Percentiles rank a stretch among this genome's conserved stretches.
Evolutionary conservation across 257 asterid genomes (phyloP).

Genomic region (Solanum dulcamara): DNA sequence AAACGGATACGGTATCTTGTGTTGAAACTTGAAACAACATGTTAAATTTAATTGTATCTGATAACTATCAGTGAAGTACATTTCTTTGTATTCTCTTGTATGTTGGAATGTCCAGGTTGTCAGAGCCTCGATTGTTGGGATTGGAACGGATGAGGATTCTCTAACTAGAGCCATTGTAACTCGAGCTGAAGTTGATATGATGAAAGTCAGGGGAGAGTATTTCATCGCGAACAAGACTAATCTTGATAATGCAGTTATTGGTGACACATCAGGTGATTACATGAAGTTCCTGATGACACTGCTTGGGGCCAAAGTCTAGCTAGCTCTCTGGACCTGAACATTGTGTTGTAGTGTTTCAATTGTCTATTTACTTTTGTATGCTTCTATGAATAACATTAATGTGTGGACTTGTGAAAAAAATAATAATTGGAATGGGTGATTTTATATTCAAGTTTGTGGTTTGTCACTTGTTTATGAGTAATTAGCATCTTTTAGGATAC

Average conservation of each 20-base stretch:
- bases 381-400: neutral
- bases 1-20: neutral
- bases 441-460: neutral
- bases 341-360: neutral
- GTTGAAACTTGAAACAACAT: too few species aligned
- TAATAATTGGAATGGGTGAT: neutral
- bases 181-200: slow-evolving; percentile 73
- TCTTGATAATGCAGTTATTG: slow-evolving; percentile 49
- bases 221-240: slow-evolving; percentile 23
- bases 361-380: neutral
- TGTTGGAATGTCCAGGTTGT: slow-evolving; percentile 30
- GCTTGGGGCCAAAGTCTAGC: slow-evolving; percentile 42
- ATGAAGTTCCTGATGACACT: slow-evolving; percentile 59
- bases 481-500: too few species aligned
- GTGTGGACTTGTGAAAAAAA: neutral
- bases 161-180: slow-evolving; percentile 57
- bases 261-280: slow-evolving; percentile 80
- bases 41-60: too few species aligned
- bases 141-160: slow-evolving; percentile 76
- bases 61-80: too few species aligned
- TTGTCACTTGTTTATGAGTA: neutral
- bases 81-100: too few species aligned
- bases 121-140: slow-evolving; percentile 44
- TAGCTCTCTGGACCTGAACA: neutral
- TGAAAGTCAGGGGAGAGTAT: slow-evolving; percentile 53